phyloP scores from a whole-genome alignment of 495 filamentous ascomycete genomes.

The Hyaloscypha finlandica region DNA sequence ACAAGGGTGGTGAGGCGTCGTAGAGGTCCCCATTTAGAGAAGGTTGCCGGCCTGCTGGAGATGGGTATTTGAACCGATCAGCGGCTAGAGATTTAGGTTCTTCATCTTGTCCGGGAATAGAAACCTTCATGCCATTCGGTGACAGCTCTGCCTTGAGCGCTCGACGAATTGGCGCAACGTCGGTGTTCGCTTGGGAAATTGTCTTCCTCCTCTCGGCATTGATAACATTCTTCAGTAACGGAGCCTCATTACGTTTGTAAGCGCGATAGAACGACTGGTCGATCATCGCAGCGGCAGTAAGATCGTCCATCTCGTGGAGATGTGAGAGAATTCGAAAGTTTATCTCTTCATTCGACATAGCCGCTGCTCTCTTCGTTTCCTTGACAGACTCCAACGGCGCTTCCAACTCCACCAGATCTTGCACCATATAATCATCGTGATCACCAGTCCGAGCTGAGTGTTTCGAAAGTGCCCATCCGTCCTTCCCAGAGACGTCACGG shows the following conservation, averaged over 20 bases:
- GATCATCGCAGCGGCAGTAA: slow-evolving; percentile 35
- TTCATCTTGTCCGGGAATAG: background rate
- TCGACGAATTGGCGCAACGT: background rate
- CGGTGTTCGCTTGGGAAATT: slow-evolving; percentile 13
- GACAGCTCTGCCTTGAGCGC: background rate
- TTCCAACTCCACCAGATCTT: slow-evolving; percentile 22
- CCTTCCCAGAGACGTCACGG: slow-evolving; percentile 35
- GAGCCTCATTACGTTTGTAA: slow-evolving; percentile 35
- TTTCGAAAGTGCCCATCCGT: slow-evolving; percentile 39
- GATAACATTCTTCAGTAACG: slow-evolving; percentile 30
- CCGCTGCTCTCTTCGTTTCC: slow-evolving; percentile 1
- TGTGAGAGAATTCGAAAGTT: slow-evolving; percentile 33
- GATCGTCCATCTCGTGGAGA: slow-evolving; percentile 34
- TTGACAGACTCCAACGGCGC: slow-evolving; percentile 12
- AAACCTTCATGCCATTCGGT: slow-evolving; percentile 3
- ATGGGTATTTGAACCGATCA: background rate
- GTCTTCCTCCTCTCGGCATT: slow-evolving; percentile 25
- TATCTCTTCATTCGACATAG: slow-evolving; percentile 30
- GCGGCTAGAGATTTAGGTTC: slow-evolving; percentile 15
- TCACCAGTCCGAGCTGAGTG: slow-evolving; percentile 22
- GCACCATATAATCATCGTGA: slow-evolving; percentile 6
- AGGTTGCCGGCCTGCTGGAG: background rate
- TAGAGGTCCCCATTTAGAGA: slow-evolving; percentile 21
- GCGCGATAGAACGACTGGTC: slow-evolving; percentile 36
- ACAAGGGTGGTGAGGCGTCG: slow-evolving; percentile 17